phyloP scores from a whole-genome alignment of 306 rosid species.

The Amphicarpaea edgeworthii region DNA sequence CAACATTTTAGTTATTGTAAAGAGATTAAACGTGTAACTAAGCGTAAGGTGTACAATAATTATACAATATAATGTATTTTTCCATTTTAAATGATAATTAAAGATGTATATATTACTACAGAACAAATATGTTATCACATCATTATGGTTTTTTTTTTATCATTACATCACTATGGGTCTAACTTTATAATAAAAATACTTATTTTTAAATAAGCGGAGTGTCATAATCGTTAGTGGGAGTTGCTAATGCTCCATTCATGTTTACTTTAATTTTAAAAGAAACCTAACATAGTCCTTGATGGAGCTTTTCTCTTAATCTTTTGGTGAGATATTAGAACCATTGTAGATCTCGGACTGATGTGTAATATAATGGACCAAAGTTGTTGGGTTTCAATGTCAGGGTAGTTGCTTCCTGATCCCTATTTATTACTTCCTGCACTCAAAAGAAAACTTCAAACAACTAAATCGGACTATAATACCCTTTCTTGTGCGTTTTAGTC shows the following conservation, averaged over 20 bases:
- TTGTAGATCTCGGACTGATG: neutral
- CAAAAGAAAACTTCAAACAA: too few species aligned
- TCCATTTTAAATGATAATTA: too few species aligned
- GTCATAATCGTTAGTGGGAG: constrained; percentile 21
- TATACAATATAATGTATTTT: too few species aligned
- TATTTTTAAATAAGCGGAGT: neutral
- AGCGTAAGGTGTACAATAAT: too few species aligned
- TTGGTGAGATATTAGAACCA: neutral
- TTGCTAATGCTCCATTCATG: constrained; percentile 3
- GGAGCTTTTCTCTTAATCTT: neutral
- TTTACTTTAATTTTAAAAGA: neutral
- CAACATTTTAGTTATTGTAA: too few species aligned
- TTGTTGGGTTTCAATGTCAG: neutral
- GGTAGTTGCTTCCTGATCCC: too few species aligned
- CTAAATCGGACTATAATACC: too few species aligned
- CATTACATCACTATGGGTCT: neutral
- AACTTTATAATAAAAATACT: neutral
- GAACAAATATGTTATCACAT: neutral
- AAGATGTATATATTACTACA: too few species aligned
- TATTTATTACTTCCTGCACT: too few species aligned
- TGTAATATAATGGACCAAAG: neutral
- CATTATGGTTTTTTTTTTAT: too few species aligned
- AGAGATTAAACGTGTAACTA: too few species aligned
- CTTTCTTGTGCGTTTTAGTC: too few species aligned
- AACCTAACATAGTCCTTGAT: neutral